Evolutionary conservation across 2,329 filamentous ascomycete genomes (phyloP).

Genomic region (Sordariomycetes sp.): DNA sequence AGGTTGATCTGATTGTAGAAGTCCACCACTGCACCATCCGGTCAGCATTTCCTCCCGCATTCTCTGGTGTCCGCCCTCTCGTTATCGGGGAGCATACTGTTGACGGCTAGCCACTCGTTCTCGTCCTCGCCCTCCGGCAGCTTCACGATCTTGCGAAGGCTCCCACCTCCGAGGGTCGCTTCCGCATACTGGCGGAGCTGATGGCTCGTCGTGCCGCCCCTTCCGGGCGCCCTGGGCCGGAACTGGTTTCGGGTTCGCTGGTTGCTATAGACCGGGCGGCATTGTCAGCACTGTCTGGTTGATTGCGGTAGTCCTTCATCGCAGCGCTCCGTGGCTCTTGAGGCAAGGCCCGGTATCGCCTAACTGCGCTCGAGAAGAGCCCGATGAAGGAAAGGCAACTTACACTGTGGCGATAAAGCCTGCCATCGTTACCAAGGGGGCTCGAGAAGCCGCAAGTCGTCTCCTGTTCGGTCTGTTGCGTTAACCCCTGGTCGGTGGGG

Average conservation of each 20-base stretch:
- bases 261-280: slow-evolving; percentile 46
- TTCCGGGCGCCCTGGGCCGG: slow-evolving; percentile 73
- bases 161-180: slow-evolving; percentile 89
- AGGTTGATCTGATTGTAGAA: slow-evolving; percentile 99
- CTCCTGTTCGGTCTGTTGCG: slow-evolving; percentile 1
- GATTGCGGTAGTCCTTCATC: not conserved
- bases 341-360: not conserved
- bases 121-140: slow-evolving; percentile 94
- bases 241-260: slow-evolving; percentile 84
- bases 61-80: not conserved
- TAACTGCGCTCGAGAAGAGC: not conserved
- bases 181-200: slow-evolving; percentile 97
- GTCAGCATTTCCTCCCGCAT: slow-evolving; percentile 14
- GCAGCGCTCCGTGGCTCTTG: not conserved
- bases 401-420: slow-evolving; percentile 3
- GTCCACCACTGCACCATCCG: slow-evolving; percentile 65
- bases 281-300: not conserved
- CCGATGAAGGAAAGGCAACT: not conserved
- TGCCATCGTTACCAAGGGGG: not conserved
- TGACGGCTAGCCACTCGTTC: slow-evolving; percentile 97
- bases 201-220: slow-evolving; percentile 78
- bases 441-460: not conserved
- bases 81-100: slow-evolving; percentile 51
- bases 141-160: slow-evolving; percentile 91
- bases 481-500: not conserved